These are phyloP conservation scores for Xylariaceae sp. DNA, from an alignment of 2,329 filamentous ascomycete species.

Conservation along the genomic window DNA sequence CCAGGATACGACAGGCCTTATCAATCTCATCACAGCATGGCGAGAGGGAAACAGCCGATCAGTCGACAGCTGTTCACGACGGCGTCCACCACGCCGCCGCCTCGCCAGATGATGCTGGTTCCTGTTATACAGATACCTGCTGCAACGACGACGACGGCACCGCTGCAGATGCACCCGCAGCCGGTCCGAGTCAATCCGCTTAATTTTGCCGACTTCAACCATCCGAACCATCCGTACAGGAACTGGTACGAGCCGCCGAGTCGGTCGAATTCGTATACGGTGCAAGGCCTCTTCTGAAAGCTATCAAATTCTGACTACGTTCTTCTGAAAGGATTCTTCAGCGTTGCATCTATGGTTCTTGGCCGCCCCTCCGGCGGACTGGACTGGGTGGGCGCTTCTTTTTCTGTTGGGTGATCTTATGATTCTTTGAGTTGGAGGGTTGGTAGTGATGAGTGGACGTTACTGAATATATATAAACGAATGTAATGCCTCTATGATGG, in stretches of 20 bases:
- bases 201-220: constrained; percentile 67
- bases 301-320: no score
- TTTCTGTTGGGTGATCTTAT: no score
- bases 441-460: not conserved
- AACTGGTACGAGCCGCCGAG: constrained; percentile 73
- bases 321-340: no score
- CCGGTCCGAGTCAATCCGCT: constrained; percentile 59
- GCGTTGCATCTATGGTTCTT: no score
- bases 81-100: constrained; percentile 17
- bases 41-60: constrained; percentile 16
- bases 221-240: constrained; percentile 76
- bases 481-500: not conserved
- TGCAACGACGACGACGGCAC: constrained; percentile 28
- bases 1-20: not conserved
- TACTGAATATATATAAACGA: not conserved
- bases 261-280: constrained; percentile 30
- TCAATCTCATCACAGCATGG: not conserved
- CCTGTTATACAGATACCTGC: constrained; percentile 20
- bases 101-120: constrained; percentile 23
- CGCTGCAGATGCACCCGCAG: constrained; percentile 23
- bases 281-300: constrained; percentile 23
- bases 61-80: constrained; percentile 16
- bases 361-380: no score
- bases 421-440: not conserved
- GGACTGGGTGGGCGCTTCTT: no score